A percentile compares a stretch with the other conserved stretches of the same genome.
These are phyloP conservation scores for Tuber magnatum DNA, from an alignment of 495 filamentous ascomycete species.

Conservation along the genomic window DNA sequence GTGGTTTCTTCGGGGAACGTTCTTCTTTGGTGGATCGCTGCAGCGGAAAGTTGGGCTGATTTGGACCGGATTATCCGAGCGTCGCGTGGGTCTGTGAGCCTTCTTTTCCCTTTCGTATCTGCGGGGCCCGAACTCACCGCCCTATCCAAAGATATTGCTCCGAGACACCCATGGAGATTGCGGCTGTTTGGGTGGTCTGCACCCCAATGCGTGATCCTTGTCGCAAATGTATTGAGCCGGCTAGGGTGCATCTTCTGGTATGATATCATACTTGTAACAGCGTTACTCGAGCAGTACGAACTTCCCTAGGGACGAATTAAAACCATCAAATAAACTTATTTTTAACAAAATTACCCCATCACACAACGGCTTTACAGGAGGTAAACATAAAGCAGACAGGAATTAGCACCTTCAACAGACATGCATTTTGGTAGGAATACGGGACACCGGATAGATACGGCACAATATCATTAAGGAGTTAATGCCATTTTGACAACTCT, in stretches of 20 bases:
- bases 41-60: conserved; percentile 23
- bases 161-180: conserved; percentile 15
- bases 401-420: background rate
- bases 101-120: background rate
- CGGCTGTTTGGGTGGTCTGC: conserved; percentile 18
- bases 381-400: background rate
- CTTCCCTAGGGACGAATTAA: background rate
- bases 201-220: conserved; percentile 39
- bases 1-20: conserved; percentile 3
- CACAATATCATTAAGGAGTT: background rate
- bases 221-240: background rate
- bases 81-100: conserved; percentile 14
- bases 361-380: background rate
- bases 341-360: background rate
- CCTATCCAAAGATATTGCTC: conserved; percentile 12
- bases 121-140: background rate
- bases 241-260: background rate
- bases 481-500: background rate
- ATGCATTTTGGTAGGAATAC: background rate
- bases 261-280: too few species aligned
- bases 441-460: background rate
- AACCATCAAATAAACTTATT: background rate
- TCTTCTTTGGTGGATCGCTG: conserved; percentile 22
- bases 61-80: conserved; percentile 16
- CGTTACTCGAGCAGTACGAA: background rate